Evolutionary conservation across 345 rosid genomes (phyloP).

Genomic region (Syzygium jambos): DNA sequence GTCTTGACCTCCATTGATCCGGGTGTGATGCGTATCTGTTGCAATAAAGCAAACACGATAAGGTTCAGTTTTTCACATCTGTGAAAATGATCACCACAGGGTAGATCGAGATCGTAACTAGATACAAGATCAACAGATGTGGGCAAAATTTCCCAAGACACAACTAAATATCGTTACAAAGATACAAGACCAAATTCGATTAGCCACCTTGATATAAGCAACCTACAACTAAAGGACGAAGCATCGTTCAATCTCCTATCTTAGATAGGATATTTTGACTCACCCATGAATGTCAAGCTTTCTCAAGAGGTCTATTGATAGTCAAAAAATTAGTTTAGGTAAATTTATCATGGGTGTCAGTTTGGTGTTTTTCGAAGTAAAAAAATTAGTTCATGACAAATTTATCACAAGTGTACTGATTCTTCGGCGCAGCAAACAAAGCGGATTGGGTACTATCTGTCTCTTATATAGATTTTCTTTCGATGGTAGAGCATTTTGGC

Average conservation of each 20-base stretch:
- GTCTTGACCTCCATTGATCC: slow-evolving; percentile 77
- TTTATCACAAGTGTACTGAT: no score
- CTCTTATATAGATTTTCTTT: no score
- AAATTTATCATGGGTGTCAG: no score
- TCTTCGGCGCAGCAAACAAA: no score
- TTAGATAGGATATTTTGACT: slow-evolving; percentile 7
- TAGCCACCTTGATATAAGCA: not conserved
- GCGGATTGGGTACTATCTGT: no score
- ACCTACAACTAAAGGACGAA: not conserved
- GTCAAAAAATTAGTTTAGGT: no score
- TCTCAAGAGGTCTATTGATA: slow-evolving; percentile 33
- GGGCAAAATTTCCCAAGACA: not conserved
- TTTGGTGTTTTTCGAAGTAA: no score
- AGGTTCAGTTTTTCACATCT: not conserved
- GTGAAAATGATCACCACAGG: not conserved
- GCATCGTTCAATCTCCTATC: not conserved
- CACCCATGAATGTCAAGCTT: slow-evolving; percentile 77
- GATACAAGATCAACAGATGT: not conserved
- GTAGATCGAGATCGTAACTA: not conserved
- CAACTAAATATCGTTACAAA: not conserved
- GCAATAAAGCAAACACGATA: slow-evolving; percentile 1
- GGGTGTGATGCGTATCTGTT: slow-evolving; percentile 54
- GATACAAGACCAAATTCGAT: not conserved
- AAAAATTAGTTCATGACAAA: no score
- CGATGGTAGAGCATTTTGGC: no score